phyloP scores from a whole-genome alignment of 306 rosid species.

The Gastrolobium bilobum region DNA sequence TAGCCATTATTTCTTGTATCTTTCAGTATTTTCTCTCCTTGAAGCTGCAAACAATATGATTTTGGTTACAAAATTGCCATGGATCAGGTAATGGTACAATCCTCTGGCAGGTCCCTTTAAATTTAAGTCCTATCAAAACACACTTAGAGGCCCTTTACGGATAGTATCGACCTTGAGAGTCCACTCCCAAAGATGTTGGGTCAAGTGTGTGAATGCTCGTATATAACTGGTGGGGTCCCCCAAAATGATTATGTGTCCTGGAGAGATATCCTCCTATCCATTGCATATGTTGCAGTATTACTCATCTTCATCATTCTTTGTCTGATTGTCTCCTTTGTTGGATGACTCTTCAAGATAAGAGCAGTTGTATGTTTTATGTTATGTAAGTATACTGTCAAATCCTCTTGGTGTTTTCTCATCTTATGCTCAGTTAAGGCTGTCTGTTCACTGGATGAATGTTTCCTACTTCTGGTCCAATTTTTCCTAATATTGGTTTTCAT shows the following conservation, averaged over 20 bases:
- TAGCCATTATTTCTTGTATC: constrained; percentile 37
- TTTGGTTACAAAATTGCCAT: constrained; percentile 25
- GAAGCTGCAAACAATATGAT: constrained; percentile 26
- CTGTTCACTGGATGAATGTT: neutral
- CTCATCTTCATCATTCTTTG: neutral
- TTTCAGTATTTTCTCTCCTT: constrained; percentile 27
- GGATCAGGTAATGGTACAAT: constrained; percentile 21
- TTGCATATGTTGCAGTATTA: neutral
- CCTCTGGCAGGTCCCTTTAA: constrained; percentile 12
- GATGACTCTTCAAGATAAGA: constrained; percentile 6
- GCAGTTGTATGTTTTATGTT: neutral
- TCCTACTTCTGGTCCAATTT: neutral
- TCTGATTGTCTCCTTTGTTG: constrained; percentile 8
- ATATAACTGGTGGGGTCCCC: constrained; percentile 17
- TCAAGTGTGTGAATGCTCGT: constrained; percentile 22
- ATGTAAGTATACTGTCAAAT: constrained; percentile 4
- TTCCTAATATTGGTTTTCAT: neutral
- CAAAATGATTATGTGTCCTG: neutral
- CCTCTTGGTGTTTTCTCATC: neutral
- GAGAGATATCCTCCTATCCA: neutral
- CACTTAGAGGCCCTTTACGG: constrained; percentile 5
- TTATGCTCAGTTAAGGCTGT: neutral
- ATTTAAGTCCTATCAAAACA: neutral
- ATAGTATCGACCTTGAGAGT: constrained; percentile 27
- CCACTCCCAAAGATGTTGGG: neutral